A percentile compares a stretch with the other conserved stretches of the same genome.
Conservation (phyloP, 495 filamentous ascomycete species). For the Penicillium goetzii region DNA sequence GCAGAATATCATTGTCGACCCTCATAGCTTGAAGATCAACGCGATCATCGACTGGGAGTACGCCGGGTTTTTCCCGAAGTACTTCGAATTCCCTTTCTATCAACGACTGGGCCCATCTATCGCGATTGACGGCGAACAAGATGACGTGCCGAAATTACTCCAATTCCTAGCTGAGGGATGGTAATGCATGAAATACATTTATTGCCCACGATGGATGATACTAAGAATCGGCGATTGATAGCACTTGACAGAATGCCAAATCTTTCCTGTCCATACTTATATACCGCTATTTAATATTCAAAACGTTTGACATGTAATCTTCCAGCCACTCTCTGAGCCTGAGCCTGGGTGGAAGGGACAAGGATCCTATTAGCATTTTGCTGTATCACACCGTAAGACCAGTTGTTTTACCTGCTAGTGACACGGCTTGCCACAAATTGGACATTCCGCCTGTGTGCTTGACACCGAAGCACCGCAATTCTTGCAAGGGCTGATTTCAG, state of each 20-base stretch:
- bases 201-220: background rate
- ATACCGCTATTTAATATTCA: background rate
- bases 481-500: background rate
- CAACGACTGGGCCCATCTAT: conserved; percentile 21
- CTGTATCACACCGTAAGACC: background rate
- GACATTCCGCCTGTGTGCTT: background rate
- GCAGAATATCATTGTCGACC: conserved; percentile 38
- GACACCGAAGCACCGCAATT: background rate
- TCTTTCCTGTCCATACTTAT: background rate
- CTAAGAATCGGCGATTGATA: background rate
- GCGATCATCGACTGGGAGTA: conserved; percentile 45
- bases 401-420: background rate
- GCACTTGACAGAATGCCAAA: background rate
- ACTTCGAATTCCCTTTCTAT: conserved; percentile 29
- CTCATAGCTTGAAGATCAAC: conserved; percentile 34
- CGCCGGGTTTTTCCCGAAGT: conserved; percentile 37
- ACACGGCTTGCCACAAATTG: background rate
- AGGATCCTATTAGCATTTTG: background rate
- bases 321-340: background rate
- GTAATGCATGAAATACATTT: background rate
- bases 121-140: conserved; percentile 16
- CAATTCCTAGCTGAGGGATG: conserved; percentile 2
- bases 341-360: background rate
- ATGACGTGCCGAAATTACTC: conserved; percentile 17
- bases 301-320: background rate